A percentile compares a stretch with the other conserved stretches of the same genome.
Evolutionary conservation across 345 rosid species (phyloP).

Genomic region (Brassica cretica): DNA sequence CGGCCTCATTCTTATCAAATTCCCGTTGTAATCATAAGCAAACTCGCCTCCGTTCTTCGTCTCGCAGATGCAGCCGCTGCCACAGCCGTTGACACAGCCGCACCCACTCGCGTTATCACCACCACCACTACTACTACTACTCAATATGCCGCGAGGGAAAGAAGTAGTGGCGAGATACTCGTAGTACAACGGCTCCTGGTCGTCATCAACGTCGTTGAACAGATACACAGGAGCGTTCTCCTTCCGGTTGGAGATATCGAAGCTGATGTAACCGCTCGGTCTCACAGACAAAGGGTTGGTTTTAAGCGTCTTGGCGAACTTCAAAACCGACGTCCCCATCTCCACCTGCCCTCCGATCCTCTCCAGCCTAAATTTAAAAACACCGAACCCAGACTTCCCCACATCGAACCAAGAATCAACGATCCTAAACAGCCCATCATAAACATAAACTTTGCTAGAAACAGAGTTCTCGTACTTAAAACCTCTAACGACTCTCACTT

Average conservation of each 20-base stretch:
- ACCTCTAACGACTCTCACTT: slow-evolving; percentile 78
- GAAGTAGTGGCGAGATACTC: slow-evolving; percentile 68
- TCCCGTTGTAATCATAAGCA: slow-evolving; percentile 70
- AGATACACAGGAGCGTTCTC: slow-evolving; percentile 69
- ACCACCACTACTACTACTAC: neutral
- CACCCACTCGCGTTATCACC: slow-evolving; percentile 56
- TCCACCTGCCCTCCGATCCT: slow-evolving; percentile 79
- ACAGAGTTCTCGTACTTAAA: slow-evolving; percentile 57
- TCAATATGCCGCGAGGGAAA: slow-evolving; percentile 53
- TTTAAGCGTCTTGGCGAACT: slow-evolving; percentile 64
- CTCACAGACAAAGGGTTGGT: slow-evolving; percentile 56
- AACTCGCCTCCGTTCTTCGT: slow-evolving; percentile 77
- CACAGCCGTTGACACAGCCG: slow-evolving; percentile 63
- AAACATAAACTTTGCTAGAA: slow-evolving; percentile 66
- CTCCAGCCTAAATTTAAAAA: slow-evolving; percentile 64
- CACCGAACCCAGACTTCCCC: slow-evolving; percentile 91
- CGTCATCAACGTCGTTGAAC: slow-evolving; percentile 74
- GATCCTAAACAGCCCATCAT: slow-evolving; percentile 86
- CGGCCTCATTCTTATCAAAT: slow-evolving; percentile 69
- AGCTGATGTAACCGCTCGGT: slow-evolving; percentile 70
- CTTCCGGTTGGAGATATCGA: slow-evolving; percentile 65
- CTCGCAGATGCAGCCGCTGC: slow-evolving; percentile 69
- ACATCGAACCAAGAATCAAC: slow-evolving; percentile 85
- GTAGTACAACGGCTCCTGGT: slow-evolving; percentile 77
- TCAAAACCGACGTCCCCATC: slow-evolving; percentile 80